Percentiles rank a stretch among this genome's conserved stretches.
These are phyloP conservation scores for Pestalotiopsis sp. DNA, from an alignment of 2,329 filamentous ascomycete species.

Conservation along the genomic window DNA sequence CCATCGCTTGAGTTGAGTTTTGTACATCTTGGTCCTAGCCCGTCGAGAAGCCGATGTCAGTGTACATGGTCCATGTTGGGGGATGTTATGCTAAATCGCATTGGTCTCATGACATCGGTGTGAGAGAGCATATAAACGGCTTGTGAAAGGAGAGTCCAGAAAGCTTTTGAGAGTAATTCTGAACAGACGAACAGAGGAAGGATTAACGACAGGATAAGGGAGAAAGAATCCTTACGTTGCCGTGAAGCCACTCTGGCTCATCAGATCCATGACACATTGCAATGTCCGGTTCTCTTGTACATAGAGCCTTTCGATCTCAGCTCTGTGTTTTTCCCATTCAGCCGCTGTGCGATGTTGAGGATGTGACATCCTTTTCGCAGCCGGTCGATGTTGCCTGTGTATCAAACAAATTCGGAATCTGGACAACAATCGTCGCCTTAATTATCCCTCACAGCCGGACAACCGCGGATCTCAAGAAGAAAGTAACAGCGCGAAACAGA, in stretches of 20 bases:
- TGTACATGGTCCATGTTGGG: background rate
- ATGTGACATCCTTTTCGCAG: background rate
- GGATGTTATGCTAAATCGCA: background rate
- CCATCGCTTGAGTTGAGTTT: slow-evolving; percentile 32
- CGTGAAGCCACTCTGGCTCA: slow-evolving; percentile 25
- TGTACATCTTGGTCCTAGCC: slow-evolving; percentile 30
- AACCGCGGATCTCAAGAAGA: background rate
- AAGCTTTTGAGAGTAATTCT: slow-evolving; percentile 10
- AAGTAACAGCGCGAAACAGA: background rate
- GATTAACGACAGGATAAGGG: background rate
- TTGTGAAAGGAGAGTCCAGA: slow-evolving; percentile 7
- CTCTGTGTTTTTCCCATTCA: slow-evolving; percentile 24
- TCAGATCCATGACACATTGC: slow-evolving; percentile 29
- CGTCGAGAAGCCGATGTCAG: background rate
- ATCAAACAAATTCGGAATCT: background rate
- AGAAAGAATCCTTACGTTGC: slow-evolving; percentile 24
- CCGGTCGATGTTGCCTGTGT: background rate
- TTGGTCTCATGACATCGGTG: background rate
- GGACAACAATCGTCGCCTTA: background rate
- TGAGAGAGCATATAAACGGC: background rate
- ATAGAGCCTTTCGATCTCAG: slow-evolving; percentile 27
- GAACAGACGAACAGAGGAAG: background rate
- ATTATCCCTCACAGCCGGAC: background rate
- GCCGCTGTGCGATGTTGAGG: slow-evolving; percentile 14
- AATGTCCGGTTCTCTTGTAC: slow-evolving; percentile 28